Conservation (phyloP, 345 rosid genomes). For the Rhizophora mangle region DNA sequence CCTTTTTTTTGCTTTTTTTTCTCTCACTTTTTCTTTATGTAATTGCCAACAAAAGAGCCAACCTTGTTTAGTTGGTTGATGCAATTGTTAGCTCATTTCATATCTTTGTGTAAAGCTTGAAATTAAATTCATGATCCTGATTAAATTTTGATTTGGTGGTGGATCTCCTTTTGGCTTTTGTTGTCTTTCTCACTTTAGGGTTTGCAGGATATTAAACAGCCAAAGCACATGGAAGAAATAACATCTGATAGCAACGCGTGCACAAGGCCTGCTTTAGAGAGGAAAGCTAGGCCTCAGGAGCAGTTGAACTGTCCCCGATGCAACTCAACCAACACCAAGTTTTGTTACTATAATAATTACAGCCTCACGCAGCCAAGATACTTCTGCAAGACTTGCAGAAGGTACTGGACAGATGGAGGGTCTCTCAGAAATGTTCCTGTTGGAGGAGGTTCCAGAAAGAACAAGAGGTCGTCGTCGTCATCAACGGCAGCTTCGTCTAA, state of each 20-base stretch:
- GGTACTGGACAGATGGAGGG: constrained; percentile 57
- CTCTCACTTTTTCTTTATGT: not conserved
- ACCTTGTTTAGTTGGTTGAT: not conserved
- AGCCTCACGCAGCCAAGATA: constrained; percentile 32
- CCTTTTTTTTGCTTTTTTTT: not conserved
- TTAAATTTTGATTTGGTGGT: not conserved
- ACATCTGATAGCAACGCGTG: constrained; percentile 9
- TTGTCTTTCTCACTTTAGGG: constrained; percentile 16
- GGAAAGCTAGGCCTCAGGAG: constrained; percentile 28
- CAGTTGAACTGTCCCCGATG: constrained; percentile 36
- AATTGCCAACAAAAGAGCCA: not conserved
- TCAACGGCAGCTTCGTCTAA: constrained; percentile 20
- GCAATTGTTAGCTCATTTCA: not conserved
- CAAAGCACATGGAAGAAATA: constrained; percentile 26
- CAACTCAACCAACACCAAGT: constrained; percentile 26
- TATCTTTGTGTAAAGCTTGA: not conserved
- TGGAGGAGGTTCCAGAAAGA: constrained; percentile 55
- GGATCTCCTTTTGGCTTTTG: not conserved
- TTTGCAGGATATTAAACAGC: constrained; percentile 24
- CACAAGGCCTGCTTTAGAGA: constrained; percentile 24
- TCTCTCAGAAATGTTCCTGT: constrained; percentile 57
- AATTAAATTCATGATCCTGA: not conserved
- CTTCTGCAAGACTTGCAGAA: constrained; percentile 34
- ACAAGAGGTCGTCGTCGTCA: constrained; percentile 36
- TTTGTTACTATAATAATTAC: constrained; percentile 29